Percentiles rank a stretch among this genome's conserved stretches.
Evolutionary conservation across 495 filamentous ascomycete species (phyloP).

Genomic region (Sporormia fimetaria): DNA sequence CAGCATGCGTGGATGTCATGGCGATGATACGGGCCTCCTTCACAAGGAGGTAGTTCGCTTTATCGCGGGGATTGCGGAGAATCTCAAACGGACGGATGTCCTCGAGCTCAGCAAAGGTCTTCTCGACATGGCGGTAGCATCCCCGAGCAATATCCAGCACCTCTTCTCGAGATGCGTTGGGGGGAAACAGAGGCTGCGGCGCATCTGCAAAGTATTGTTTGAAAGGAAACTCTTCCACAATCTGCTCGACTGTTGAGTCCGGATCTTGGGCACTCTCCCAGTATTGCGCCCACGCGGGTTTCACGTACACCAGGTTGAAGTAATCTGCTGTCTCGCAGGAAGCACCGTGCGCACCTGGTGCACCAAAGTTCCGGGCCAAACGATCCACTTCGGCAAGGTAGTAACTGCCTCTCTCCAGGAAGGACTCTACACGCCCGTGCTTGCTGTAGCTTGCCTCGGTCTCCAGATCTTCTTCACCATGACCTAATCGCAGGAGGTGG

Average conservation of each 20-base stretch:
- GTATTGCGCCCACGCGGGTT: conserved; percentile 80
- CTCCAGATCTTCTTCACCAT: conserved; percentile 87
- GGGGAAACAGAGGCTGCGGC: conserved; percentile 71
- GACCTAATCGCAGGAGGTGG: conserved; percentile 83
- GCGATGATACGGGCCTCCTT: conserved; percentile 94
- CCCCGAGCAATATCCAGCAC: conserved; percentile 68
- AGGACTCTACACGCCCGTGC: conserved; percentile 86
- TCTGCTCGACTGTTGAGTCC: conserved; percentile 45
- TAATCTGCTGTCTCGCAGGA: conserved; percentile 95
- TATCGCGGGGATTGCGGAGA: conserved; percentile 71
- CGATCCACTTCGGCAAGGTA: conserved; percentile 79
- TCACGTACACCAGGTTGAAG: conserved; percentile 85
- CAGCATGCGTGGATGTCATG: conserved; percentile 97
- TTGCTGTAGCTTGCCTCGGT: conserved; percentile 87
- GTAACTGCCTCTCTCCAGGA: conserved; percentile 73
- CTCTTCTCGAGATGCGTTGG: conserved; percentile 49
- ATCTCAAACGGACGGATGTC: conserved; percentile 96
- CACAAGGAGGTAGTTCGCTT: conserved; percentile 86
- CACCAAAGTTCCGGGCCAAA: conserved; percentile 69
- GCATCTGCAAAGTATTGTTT: conserved; percentile 79
- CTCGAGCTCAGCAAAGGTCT: conserved; percentile 85
- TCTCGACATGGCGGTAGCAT: conserved; percentile 82
- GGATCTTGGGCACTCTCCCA: conserved; percentile 42
- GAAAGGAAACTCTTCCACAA: conserved; percentile 77
- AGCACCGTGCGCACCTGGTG: conserved; percentile 81